Evolutionary conservation across 2,329 filamentous ascomycete genomes (phyloP), one percentile per base, ranked within the genome.

Genomic region (Aureobasidium sp.): DNA sequence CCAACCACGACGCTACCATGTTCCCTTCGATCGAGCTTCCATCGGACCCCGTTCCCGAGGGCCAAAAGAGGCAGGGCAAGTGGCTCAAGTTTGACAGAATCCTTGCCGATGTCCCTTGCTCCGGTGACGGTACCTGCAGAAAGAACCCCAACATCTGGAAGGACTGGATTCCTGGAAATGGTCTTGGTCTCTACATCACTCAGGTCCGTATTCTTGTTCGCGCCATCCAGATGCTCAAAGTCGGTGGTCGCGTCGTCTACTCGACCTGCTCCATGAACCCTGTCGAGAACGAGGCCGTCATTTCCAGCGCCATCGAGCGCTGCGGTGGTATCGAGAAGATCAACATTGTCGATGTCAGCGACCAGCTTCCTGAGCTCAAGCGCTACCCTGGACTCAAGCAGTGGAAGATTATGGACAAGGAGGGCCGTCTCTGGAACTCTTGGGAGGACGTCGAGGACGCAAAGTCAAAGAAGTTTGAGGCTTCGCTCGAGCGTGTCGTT

Each of bases 261-360:
- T 97, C 93, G 3, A 99, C 94, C 22, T 99, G 94, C 82, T 97
- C 91, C 75, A 91, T 99, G 89, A 99, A 99, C 77, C 94, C 94
- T 0, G 86, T 97, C 31, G 94, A 99, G 79, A 96, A 99, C 71
- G 94, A 99, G 77, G 88, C 94, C 7, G 91, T 97, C 17, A 81
- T 99, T 64, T 86, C 90, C 0, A 87, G 88, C 29, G 94, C 94
- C 12, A 92, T 99, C 68, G 88, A 91, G 68, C 84, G 92, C 62
- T 97, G 92, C 70, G 94, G 94, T 65, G 94, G 94, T 3, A 76
- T 84, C 4, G 81, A 83, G 15, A 94, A 92, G 71, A 88, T 99
- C 55, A 84, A 88, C 66, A 87, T 99, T 48, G 75, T 97, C 62
- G 91, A 97, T 74, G 94, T 89, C 76, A 88, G 86, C 71, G 82